These are phyloP conservation scores for Rhizomucor pusillus DNA, from an alignment of 371 early-diverging fungal genomes.

Conservation along the genomic window DNA sequence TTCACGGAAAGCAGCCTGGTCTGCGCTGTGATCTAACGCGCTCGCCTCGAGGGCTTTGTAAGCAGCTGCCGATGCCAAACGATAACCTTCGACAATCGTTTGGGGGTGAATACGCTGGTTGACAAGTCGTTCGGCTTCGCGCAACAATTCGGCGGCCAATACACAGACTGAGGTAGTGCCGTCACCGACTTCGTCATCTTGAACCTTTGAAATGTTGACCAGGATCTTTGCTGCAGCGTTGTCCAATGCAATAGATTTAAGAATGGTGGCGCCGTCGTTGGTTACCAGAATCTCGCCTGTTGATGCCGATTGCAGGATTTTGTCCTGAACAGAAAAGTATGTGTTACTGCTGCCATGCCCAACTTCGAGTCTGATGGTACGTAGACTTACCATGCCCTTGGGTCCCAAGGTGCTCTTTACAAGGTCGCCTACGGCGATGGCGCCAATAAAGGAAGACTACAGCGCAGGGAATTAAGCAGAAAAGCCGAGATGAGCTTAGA, in stretches of 20 bases:
- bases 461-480: neutral
- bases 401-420: constrained; percentile 92
- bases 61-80: constrained; percentile 89
- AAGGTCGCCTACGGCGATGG: constrained; percentile 97
- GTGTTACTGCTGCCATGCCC: constrained; percentile 1
- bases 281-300: constrained; percentile 93
- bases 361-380: neutral
- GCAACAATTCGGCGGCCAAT: constrained; percentile 94
- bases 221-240: constrained; percentile 99
- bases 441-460: constrained; percentile 86
- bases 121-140: constrained; percentile 95
- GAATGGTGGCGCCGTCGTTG: constrained; percentile 99
- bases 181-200: constrained; percentile 99
- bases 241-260: constrained; percentile 97
- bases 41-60: constrained; percentile 83
- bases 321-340: constrained; percentile 65
- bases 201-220: constrained; percentile 97
- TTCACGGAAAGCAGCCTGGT: constrained; percentile 71
- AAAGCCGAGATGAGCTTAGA: constrained; percentile 1
- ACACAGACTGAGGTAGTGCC: constrained; percentile 99
- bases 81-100: constrained; percentile 97
- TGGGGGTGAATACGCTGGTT: constrained; percentile 97
- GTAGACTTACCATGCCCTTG: constrained; percentile 82
- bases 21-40: constrained; percentile 77
- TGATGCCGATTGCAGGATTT: constrained; percentile 93